Evolutionary conservation across 345 rosid genomes (phyloP).

Genomic region (Raphanus raphanistrum): DNA sequence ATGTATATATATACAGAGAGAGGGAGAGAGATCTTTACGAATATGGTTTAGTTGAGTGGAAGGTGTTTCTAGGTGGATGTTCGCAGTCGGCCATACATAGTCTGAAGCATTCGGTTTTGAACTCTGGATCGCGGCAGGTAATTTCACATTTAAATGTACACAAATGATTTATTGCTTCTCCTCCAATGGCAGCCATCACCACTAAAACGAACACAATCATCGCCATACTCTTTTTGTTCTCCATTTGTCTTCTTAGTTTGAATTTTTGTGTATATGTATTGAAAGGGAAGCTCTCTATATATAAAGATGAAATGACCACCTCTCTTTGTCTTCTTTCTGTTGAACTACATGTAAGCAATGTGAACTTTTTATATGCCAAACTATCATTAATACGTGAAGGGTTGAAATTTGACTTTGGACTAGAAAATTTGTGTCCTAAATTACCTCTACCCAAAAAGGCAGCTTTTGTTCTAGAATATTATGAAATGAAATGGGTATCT

Average conservation of each 20-base stretch:
- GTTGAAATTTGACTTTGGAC: constrained; percentile 13
- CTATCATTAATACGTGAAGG: neutral
- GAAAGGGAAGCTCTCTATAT: neutral
- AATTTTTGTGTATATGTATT: neutral
- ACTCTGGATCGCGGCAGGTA: neutral
- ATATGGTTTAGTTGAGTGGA: neutral
- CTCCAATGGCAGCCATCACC: neutral
- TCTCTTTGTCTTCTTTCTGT: neutral
- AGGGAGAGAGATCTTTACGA: neutral
- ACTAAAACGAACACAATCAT: neutral
- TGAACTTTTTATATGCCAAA: neutral
- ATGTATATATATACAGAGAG: neutral
- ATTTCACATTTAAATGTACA: neutral
- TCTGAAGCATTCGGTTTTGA: neutral
- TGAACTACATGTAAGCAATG: neutral
- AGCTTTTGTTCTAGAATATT: neutral
- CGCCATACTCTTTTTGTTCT: neutral
- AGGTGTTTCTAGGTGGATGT: neutral
- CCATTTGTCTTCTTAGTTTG: neutral
- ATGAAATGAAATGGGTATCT: neutral
- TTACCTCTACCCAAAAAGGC: neutral
- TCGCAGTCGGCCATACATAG: neutral
- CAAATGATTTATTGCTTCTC: neutral
- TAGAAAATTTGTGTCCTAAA: neutral
- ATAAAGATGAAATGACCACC: neutral